Evolutionary conservation across 768 basidiomycete genomes (phyloP), one percentile per base, ranked within the genome.

Genomic region (Floccularia luteovirens): DNA sequence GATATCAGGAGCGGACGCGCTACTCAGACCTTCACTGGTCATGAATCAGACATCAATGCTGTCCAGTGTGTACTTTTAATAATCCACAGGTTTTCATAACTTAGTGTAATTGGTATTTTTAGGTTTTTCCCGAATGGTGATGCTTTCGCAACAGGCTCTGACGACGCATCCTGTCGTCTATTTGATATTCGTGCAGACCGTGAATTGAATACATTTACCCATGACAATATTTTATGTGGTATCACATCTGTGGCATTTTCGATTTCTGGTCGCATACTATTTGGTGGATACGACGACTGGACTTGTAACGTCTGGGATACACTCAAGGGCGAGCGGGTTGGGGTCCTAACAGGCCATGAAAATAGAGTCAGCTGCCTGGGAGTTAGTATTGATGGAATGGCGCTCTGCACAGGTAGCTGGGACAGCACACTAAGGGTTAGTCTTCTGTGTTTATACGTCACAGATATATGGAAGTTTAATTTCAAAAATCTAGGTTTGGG

Each of bases 301-400:
- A 98, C 96, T 50, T 93, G 91, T 71, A 99, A 99, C 58, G 94
- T 98, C 38, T 99, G 94, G 94, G 94, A 99, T 59, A 97, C 93
- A 21, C 72, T 99, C 55, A 96, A 94, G 63, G 96, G 96, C 41
- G 94, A 98, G 61, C 87, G 94, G 41, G 92, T 99, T 28, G 94
- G 94, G 42, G 96, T 99, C 38, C 65, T 99, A 45, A 90, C 92
- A 25, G 94, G 96, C 13, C 94, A 99, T 55, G 94, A 99, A 72
- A 99, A 99, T 70, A 72, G 94, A 48, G 92, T 99, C 50, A 89
- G 85, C 55, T 98, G 96, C 69, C 64, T 99, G 50, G 94, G 94
- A 40, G 96, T 98, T 48, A 90, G 85, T 48, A 78, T 82, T 33
- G 94, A 99, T 57, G 94, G 94, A 28, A 97, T 97, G 86, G 94